phyloP scores from a whole-genome alignment of 2,329 filamentous ascomycete genomes.

The Chrysosphaeria jannelii region DNA sequence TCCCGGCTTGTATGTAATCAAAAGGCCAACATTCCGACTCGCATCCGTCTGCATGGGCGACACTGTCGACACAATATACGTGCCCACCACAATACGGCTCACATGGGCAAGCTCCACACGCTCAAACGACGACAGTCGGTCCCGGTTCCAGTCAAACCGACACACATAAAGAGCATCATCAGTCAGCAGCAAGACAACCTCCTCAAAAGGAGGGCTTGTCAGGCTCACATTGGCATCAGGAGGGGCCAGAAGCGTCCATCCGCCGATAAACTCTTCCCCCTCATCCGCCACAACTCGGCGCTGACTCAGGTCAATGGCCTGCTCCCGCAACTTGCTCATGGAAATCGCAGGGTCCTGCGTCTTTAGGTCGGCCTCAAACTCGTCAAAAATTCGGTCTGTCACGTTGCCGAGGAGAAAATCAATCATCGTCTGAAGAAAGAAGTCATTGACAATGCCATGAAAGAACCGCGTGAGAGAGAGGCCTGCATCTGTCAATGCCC shows the following conservation, averaged over 20 bases:
- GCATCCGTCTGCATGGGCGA: constrained; percentile 51
- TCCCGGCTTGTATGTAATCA: constrained; percentile 46
- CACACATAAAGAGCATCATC: constrained; percentile 66
- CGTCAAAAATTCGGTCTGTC: constrained; percentile 58
- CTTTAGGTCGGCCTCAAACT: constrained; percentile 86
- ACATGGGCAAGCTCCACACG: constrained; percentile 51
- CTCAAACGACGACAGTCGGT: constrained; percentile 84
- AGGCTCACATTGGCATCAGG: constrained; percentile 32
- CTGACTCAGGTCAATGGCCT: constrained; percentile 67
- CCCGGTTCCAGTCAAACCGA: constrained; percentile 77
- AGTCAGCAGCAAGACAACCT: constrained; percentile 66
- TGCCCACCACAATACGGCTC: constrained; percentile 41
- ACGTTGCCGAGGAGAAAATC: constrained; percentile 84
- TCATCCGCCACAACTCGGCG: constrained; percentile 63
- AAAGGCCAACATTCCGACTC: constrained; percentile 52
- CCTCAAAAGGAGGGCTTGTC: constrained; percentile 47
- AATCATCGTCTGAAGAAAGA: constrained; percentile 83
- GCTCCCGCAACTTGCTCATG: constrained; percentile 56
- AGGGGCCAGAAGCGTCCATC: constrained; percentile 69
- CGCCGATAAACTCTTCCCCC: constrained; percentile 60
- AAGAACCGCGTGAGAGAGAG: constrained; percentile 55
- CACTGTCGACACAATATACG: constrained; percentile 73
- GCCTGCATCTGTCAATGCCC: constrained; percentile 71
- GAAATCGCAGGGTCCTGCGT: constrained; percentile 76
- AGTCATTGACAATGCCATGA: constrained; percentile 83